A percentile compares a stretch with the other conserved stretches of the same genome.
Conservation (phyloP, 1,284 basidiomycete species). For the Marasmius oreades region DNA sequence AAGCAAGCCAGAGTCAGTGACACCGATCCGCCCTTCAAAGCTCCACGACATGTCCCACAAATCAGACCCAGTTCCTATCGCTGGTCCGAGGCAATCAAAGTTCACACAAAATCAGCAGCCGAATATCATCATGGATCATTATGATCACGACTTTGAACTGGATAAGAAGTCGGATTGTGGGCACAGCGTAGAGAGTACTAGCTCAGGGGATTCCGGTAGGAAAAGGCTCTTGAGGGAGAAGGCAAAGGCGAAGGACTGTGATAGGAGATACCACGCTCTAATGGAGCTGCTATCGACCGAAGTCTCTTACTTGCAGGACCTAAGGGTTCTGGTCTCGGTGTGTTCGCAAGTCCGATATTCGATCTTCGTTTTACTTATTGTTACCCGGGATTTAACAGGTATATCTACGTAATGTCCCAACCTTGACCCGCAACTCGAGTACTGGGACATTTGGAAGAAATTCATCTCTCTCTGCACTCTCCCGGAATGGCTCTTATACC, state of each 20-base stretch:
- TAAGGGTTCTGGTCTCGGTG: conserved; percentile 74
- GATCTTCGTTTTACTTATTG: background rate
- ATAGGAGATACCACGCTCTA: conserved; percentile 64
- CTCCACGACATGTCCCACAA: conserved; percentile 1
- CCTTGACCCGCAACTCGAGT: conserved; percentile 29
- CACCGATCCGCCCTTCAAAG: conserved; percentile 2
- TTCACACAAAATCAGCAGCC: background rate
- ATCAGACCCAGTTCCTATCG: conserved; percentile 1
- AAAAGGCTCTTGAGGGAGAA: conserved; percentile 24
- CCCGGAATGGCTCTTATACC: conserved; percentile 36
- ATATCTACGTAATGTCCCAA: conserved; percentile 40
- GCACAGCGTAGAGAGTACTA: conserved; percentile 20
- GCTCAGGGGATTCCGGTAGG: conserved; percentile 18
- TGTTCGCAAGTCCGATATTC: conserved; percentile 21
- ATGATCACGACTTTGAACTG: background rate
- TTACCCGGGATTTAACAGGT: conserved; percentile 28
- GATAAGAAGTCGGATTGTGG: conserved; percentile 10
- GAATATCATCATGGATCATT: conserved; percentile 3
- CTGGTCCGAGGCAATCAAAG: conserved; percentile 18
- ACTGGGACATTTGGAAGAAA: conserved; percentile 39
- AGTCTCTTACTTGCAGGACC: conserved; percentile 73
- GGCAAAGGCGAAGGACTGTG: conserved; percentile 36
- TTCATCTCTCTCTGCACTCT: conserved; percentile 38
- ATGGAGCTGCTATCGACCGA: conserved; percentile 84
- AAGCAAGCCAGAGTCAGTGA: background rate